Conservation (phyloP, 1,284 basidiomycete genomes). For the Inonotus hispidus region DNA sequence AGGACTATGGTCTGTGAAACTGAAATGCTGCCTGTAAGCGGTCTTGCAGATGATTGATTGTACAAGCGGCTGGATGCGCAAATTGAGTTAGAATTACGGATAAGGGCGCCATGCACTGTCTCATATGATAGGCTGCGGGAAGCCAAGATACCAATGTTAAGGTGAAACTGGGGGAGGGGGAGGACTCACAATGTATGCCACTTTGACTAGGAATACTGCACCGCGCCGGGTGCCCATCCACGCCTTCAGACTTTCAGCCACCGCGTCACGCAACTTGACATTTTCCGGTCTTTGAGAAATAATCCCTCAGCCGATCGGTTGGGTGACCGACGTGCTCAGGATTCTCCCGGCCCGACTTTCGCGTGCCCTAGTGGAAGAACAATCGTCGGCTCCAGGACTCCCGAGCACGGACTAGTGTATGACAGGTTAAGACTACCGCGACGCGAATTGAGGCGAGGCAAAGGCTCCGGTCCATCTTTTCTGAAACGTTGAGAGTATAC, state of each 20-base stretch:
- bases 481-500: not conserved
- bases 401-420: not conserved
- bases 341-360: not conserved
- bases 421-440: not conserved
- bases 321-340: too few species aligned
- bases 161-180: too few species aligned
- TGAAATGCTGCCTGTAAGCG: too few species aligned
- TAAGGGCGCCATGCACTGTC: too few species aligned
- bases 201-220: too few species aligned
- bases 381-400: not conserved
- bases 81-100: not conserved
- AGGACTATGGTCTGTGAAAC: too few species aligned
- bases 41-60: not conserved
- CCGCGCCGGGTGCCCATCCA: too few species aligned
- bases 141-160: too few species aligned
- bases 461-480: not conserved
- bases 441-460: not conserved
- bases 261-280: too few species aligned
- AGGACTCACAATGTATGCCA: too few species aligned
- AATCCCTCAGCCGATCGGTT: not conserved
- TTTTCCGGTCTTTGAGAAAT: not conserved
- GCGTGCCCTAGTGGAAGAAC: not conserved
- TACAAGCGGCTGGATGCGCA: not conserved
- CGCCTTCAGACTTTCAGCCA: too few species aligned
- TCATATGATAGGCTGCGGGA: too few species aligned